Evolutionary conservation across 495 filamentous ascomycete genomes (phyloP).

Genomic region (Penicillium lividum): DNA sequence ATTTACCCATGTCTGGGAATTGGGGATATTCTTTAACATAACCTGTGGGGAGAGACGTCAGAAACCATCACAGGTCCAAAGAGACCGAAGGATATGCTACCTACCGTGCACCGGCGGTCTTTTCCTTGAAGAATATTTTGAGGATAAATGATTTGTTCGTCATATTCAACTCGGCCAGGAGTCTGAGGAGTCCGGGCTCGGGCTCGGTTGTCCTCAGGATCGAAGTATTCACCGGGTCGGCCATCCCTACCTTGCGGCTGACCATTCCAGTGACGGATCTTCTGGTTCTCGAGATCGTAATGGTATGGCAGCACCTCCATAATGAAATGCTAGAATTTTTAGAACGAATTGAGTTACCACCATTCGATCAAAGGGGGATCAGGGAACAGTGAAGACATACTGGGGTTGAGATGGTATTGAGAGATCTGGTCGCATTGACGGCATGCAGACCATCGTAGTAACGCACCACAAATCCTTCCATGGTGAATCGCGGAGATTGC

Average conservation of each 20-base stretch:
- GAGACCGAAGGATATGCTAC: constrained; percentile 27
- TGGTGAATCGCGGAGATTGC: neutral
- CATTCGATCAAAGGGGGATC: neutral
- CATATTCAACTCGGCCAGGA: neutral
- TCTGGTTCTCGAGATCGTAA: neutral
- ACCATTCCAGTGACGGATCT: constrained; percentile 6
- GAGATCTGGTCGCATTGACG: constrained; percentile 10
- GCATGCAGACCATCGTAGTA: constrained; percentile 7
- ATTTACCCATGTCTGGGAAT: constrained; percentile 74
- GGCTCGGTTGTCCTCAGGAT: constrained; percentile 3
- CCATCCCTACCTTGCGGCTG: neutral
- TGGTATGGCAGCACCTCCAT: constrained; percentile 5
- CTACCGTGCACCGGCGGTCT: constrained; percentile 74
- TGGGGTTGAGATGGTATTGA: constrained; percentile 11
- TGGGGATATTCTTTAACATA: constrained; percentile 96
- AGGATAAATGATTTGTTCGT: neutral
- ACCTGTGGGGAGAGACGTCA: constrained; percentile 54
- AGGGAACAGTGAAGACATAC: constrained; percentile 5
- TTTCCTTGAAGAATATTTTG: neutral
- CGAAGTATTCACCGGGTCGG: neutral
- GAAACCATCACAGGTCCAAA: constrained; percentile 15
- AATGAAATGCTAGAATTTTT: neutral
- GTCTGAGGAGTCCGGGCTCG: constrained; percentile 1
- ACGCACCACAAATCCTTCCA: constrained; percentile 10
- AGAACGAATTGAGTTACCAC: neutral